Evolutionary conservation across 257 asterid species (phyloP).

Genomic region (Gardenia jasminoides): DNA sequence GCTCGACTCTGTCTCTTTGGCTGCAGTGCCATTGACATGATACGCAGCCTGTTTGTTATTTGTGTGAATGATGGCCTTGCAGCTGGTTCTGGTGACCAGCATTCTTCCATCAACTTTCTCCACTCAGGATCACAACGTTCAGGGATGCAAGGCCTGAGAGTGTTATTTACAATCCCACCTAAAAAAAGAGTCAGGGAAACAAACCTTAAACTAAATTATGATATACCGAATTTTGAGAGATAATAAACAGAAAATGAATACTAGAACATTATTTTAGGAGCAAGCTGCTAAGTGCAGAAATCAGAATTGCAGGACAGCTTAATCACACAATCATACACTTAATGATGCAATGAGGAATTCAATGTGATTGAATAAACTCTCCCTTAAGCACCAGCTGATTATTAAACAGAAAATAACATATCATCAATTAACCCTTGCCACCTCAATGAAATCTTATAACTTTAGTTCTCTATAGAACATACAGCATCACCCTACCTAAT

Average conservation of each 20-base stretch:
- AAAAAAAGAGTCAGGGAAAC: neutral
- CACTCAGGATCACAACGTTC: slow-evolving; percentile 78
- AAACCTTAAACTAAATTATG: neutral
- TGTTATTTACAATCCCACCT: slow-evolving; percentile 90
- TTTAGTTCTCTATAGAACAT: neutral
- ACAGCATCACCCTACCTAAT: neutral
- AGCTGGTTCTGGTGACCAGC: slow-evolving; percentile 85
- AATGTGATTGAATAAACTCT: neutral
- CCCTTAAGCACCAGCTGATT: neutral
- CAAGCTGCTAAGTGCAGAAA: neutral
- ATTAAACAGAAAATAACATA: neutral
- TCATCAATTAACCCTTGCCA: neutral
- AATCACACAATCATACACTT: neutral
- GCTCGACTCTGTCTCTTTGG: slow-evolving; percentile 58
- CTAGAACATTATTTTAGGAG: neutral
- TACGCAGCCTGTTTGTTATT: slow-evolving; percentile 68
- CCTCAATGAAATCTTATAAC: neutral
- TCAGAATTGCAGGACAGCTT: neutral
- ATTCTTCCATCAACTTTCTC: slow-evolving; percentile 83
- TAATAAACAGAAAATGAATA: neutral
- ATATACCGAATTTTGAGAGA: neutral
- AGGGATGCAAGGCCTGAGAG: slow-evolving; percentile 81
- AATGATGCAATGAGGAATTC: neutral
- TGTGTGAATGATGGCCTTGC: slow-evolving; percentile 82
- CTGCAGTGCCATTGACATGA: slow-evolving; percentile 55